Evolutionary conservation across 2,329 filamentous ascomycete species (phyloP), one percentile per base, ranked within the genome.

Genomic region (Hypoxylon sp.): DNA sequence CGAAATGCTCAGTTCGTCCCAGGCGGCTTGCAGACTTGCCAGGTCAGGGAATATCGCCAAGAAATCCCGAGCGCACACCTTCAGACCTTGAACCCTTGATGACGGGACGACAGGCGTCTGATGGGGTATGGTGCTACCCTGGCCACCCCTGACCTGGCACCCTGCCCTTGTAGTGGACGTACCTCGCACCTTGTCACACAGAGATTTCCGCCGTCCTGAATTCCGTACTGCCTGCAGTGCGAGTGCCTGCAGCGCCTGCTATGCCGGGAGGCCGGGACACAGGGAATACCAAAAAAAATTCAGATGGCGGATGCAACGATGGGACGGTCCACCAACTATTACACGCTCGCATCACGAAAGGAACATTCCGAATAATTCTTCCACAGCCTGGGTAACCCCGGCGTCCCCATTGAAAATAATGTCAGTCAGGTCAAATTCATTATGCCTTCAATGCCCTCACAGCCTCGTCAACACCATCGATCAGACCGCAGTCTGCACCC

Each of bases 301-400:
- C 56, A 64, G 64, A 65, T 64, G 56, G 49, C 61, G 52, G 56
- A 67, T 67, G 67, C 56, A 67, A 69, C 59, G 43, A 63, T 65
- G 59, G 61, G 59, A 60, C 53, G 54, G 48, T 56, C 65, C 61
- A 66, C 63, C 37, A 46, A 47, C 24, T 41, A 63, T 39, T 47
- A 32, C n/a, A n/a, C 37, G 39, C 54, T 67, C 56, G 30, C 55
- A 59, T 67, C 58, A 43, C 62, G 43, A 67, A 58, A 62, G 53
- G 61, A 64, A 56, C 58, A 58, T 57, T 58, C 64, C 60, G 64
- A 66, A 52, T 32, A 32, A 4, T 5, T 41, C 17, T 43, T 20
- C 39, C n/a, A 43, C 2, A 17, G 37, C 15, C 15, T 13, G 4
- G 15, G 11, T 17, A n/a, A 13, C 37, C 30, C 30, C 30, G 30